Evolutionary conservation across 1,139 yeast genomes (phyloP), one percentile per base, ranked within the genome.

Genomic region (Saccharomyces hybrid): DNA sequence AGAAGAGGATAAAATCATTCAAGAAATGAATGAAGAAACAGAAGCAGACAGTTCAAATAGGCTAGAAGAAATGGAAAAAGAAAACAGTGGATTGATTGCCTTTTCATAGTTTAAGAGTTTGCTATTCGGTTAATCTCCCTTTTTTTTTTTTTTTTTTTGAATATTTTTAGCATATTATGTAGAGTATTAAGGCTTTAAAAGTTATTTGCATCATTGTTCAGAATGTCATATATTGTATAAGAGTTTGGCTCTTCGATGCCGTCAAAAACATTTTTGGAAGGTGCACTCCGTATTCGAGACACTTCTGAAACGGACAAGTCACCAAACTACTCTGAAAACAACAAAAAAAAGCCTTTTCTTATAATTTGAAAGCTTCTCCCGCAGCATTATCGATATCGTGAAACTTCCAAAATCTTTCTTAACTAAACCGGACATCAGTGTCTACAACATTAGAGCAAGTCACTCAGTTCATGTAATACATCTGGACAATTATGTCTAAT

Each of bases 1-100:
- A 50, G 71, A 69, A 27, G 71, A 68, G 51, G 71, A 76, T 48
- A 84, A 80, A 50, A 65, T 82, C 57, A 79, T 80, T 56, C 77
- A 73, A 51, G 89, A 84, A 59, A 57, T 71, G 46, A 78, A 78
- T 53, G 75, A 74, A 47, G 77, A 75, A 51, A 71, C 71, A 48
- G 70, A 73, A 4, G 29, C 13, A 8, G 48, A 51, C 4, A 29
- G 47, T 5, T 38, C 23, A 16, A 53, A 59, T 56, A 67, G 80
- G 51, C 61, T 71, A 51, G 65, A 68, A 57, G 69, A 73, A 47
- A 73, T 72, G 49, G 67, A 68, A 52, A 75, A 71, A 57, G 79
- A 76, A 52, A 69, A 69, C 49, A 67, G 72, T 14, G 78, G 73
- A 59, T 53, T 67, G 13, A 50, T 59, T 46, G 56, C 48, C 49